phyloP scores from a whole-genome alignment of 2,329 filamentous ascomycete genomes.

The Didymella pomorum region DNA sequence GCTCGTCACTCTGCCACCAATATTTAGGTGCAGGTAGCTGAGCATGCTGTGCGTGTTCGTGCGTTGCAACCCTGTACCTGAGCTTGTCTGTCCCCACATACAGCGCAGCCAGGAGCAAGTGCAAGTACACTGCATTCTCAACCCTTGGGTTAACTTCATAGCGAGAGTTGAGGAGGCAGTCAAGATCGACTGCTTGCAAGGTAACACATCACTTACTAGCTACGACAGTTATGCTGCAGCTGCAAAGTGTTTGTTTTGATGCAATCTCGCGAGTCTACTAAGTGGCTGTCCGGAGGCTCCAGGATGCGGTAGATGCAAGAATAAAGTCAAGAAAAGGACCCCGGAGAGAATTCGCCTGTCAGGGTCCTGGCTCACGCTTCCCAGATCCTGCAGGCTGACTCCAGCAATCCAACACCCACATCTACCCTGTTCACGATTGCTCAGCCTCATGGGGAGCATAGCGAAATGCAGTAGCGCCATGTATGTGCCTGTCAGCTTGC shows the following conservation, averaged over 20 bases:
- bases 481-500: constrained; percentile 7
- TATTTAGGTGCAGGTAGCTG: constrained; percentile 21
- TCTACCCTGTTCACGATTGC: not conserved
- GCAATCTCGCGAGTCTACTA: too few relatives aligned
- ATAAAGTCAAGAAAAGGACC: not conserved
- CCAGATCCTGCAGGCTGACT: constrained; percentile 1
- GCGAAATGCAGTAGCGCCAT: constrained; percentile 10
- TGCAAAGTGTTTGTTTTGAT: too few relatives aligned
- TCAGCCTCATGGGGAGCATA: constrained; percentile 8
- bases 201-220: too few relatives aligned
- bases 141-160: too few relatives aligned
- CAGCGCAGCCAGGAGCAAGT: too few relatives aligned
- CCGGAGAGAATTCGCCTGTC: not conserved
- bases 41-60: constrained; percentile 16
- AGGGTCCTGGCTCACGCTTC: not conserved
- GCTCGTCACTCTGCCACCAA: constrained; percentile 13
- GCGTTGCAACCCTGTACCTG: constrained; percentile 9
- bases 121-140: too few relatives aligned
- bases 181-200: too few relatives aligned
- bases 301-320: constrained; percentile 12
- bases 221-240: too few relatives aligned
- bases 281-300: too few relatives aligned
- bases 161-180: too few relatives aligned
- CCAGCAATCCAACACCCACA: constrained; percentile 11
- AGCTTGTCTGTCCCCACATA: constrained; percentile 5